These are phyloP conservation scores for Bacterosira constricta DNA, from an alignment of 108 stramenopile species.

Conservation along the genomic window DNA sequence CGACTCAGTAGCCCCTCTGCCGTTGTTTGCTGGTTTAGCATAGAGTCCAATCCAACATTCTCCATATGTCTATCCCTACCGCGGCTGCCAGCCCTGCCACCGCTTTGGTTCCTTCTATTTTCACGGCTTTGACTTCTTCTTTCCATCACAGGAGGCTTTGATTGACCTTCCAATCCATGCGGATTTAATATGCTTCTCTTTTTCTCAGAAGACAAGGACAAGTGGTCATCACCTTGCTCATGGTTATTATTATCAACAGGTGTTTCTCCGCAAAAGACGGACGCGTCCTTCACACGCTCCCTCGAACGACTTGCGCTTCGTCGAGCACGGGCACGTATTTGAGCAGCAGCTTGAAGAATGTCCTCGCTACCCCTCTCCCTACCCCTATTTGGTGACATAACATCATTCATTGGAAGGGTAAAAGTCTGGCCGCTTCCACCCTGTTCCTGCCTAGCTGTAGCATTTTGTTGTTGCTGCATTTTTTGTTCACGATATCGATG, in stretches of 20 bases:
- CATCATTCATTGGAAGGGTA: constrained; percentile 20
- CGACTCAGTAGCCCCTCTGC: constrained; percentile 32
- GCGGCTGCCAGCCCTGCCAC: neutral
- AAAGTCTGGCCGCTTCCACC: constrained; percentile 30
- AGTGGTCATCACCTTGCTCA: constrained; percentile 12
- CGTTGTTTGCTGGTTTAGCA: neutral
- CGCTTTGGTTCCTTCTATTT: neutral
- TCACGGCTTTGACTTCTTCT: constrained; percentile 42
- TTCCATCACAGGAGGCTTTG: constrained; percentile 18
- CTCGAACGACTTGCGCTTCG: constrained; percentile 25
- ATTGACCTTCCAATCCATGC: constrained; percentile 24
- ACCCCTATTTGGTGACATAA: neutral
- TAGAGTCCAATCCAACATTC: neutral
- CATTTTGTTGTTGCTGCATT: neutral
- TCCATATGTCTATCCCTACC: neutral
- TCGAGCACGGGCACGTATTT: constrained; percentile 35
- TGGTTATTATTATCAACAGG: constrained; percentile 1
- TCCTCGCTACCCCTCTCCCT: constrained; percentile 13
- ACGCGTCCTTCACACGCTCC: constrained; percentile 26
- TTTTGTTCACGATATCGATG: neutral
- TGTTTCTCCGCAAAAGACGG: constrained; percentile 27
- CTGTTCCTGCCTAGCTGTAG: neutral
- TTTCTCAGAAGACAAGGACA: constrained; percentile 1
- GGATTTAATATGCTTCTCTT: constrained; percentile 40
- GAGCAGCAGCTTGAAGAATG: constrained; percentile 37